These are phyloP conservation scores for Venturia effusa DNA, from an alignment of 2,329 filamentous ascomycete genomes.

Conservation along the genomic window DNA sequence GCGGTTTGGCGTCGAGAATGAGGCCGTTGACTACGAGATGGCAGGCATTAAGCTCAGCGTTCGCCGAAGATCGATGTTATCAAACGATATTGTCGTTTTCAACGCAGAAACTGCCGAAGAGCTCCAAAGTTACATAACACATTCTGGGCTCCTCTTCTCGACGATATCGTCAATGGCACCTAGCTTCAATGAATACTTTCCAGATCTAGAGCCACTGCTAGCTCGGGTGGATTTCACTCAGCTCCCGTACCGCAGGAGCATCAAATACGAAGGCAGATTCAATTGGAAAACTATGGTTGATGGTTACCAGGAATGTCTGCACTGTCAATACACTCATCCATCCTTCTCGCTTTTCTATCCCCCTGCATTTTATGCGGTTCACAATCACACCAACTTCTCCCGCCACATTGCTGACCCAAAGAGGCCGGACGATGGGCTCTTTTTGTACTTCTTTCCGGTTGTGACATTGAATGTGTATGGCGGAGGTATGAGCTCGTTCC, in stretches of 20 bases:
- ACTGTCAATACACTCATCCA: conserved; percentile 48
- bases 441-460: conserved; percentile 48
- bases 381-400: conserved; percentile 44
- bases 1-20: conserved; percentile 31
- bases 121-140: conserved; percentile 32
- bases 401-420: conserved; percentile 45
- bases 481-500: conserved; percentile 47
- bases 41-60: conserved; percentile 35
- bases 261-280: conserved; percentile 45
- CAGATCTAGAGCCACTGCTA: conserved; percentile 38
- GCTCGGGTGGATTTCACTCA: conserved; percentile 43
- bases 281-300: conserved; percentile 53
- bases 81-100: conserved; percentile 27
- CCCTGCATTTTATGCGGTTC: conserved; percentile 44
- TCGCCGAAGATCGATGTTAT: conserved; percentile 24
- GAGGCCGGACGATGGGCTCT: conserved; percentile 43
- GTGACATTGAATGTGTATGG: conserved; percentile 48
- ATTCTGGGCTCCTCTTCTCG: conserved; percentile 42
- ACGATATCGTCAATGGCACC: conserved; percentile 39
- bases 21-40: conserved; percentile 39
- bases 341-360: conserved; percentile 45
- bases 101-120: conserved; percentile 22
- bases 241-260: conserved; percentile 40
- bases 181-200: conserved; percentile 43
- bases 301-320: conserved; percentile 48